Base-by-base conservation (phyloP, 1,139 yeast genomes). In the Lodderomyces jiufengensis region DNA sequence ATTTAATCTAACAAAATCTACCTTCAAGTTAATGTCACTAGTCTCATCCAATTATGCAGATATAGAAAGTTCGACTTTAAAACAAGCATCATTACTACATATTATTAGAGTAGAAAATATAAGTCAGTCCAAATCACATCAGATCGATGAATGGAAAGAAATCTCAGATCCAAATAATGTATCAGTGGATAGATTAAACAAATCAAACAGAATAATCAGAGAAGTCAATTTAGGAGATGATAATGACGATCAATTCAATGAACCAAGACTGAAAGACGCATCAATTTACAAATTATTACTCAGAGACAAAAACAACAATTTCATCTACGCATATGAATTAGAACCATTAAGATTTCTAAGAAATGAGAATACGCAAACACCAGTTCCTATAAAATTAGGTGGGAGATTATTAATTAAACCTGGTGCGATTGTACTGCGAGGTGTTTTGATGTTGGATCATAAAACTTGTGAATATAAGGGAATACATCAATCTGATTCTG, bases 101-200 rank as follows among this genome's bases (percentile, higher is more conserved):
- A 55, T 69, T 3, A 51, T 68, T 12, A 63, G 62, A 34, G 50
- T 67, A 2, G 55, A 52, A 36, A 66, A 67, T 46, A 61, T 69
- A 9, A 52, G 68, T 32, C 61, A 54, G 31, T 61, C 72, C 4
- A 54, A 53, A 25, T 49, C 64, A 22, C 50, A 55, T 32, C 67
- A 64, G 32, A 40, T 68, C 9, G 73, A 69, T 37, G 63, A 63
- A 28, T 69, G 75, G 74, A 54, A 48, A 37, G 61, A 57, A 37
- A 48, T 48, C 36, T 60, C 57, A 31, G 63, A 67, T 43, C 74
- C 74, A n/a, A 62, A 62, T 39, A 59, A 52, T 21, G 68, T 61
- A 3, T 58, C 67, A 1, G 72, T 62, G 3, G 76, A 70, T 46
- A 47, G 71, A 24, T 41, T 69, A 27, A 43, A 38, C 16, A 32